These are phyloP conservation scores for Plantago ovata DNA, from an alignment of 257 asterid species.

Conservation along the genomic window DNA sequence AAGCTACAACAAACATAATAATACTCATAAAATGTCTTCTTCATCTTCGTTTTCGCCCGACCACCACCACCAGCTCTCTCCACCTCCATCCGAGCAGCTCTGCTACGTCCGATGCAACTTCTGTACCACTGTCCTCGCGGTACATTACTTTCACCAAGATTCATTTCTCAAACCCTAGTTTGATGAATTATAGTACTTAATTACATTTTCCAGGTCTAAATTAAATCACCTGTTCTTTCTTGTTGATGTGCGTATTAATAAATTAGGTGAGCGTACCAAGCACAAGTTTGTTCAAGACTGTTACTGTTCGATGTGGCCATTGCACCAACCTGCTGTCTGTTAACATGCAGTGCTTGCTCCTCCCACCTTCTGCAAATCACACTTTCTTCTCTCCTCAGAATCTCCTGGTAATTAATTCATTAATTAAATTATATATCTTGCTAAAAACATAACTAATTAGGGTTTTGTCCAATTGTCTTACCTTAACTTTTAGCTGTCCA, in stretches of 20 bases:
- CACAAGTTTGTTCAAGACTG: slow-evolving; percentile 93
- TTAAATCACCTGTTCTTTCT: background rate
- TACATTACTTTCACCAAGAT: slow-evolving; percentile 19
- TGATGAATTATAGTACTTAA: no score
- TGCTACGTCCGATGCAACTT: slow-evolving; percentile 91
- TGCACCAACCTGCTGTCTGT: slow-evolving; percentile 96
- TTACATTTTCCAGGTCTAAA: no score
- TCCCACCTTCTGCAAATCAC: slow-evolving; percentile 69
- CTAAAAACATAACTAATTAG: slow-evolving; percentile 5
- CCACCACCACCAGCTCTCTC: slow-evolving; percentile 64
- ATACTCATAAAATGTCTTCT: slow-evolving; percentile 63
- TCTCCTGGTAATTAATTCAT: slow-evolving; percentile 51
- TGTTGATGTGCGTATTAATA: background rate
- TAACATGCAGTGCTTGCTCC: slow-evolving; percentile 80
- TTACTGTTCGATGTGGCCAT: slow-evolving; percentile 94
- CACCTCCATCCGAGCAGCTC: slow-evolving; percentile 83
- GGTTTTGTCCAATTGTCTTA: slow-evolving; percentile 12
- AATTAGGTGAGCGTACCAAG: slow-evolving; percentile 89
- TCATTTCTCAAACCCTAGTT: background rate
- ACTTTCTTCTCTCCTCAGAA: slow-evolving; percentile 89
- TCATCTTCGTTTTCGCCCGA: slow-evolving; percentile 79
- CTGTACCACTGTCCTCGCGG: slow-evolving; percentile 96
- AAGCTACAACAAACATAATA: no score
- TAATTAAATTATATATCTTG: no score
- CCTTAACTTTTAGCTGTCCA: no score